Evolutionary conservation across 768 basidiomycete species (phyloP).

Genomic region (Hygrophoropsis aurantiaca): DNA sequence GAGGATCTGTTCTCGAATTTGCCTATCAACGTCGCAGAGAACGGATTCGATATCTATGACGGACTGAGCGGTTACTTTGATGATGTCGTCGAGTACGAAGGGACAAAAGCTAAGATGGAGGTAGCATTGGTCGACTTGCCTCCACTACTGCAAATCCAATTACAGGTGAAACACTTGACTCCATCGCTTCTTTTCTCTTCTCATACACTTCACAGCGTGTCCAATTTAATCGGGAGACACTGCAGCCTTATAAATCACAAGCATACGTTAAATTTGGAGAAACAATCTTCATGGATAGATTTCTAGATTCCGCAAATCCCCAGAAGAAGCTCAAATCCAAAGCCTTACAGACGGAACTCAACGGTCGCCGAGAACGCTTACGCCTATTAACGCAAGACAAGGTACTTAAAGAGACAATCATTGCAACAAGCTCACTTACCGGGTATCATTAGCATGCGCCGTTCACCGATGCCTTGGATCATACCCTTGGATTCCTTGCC

Average conservation of each 20-base stretch:
- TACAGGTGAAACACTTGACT: constrained; percentile 62
- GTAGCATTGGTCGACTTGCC: constrained; percentile 84
- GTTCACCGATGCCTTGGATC: constrained; percentile 54
- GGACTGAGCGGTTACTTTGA: constrained; percentile 91
- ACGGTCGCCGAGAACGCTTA: constrained; percentile 62
- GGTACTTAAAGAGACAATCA: too few relatives aligned
- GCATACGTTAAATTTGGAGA: constrained; percentile 91
- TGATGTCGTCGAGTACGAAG: constrained; percentile 84
- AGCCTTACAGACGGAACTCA: constrained; percentile 66
- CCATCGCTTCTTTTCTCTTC: not conserved
- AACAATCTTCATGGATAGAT: constrained; percentile 88
- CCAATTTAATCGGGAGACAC: constrained; percentile 90
- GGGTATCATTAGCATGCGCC: constrained; percentile 51
- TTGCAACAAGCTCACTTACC: not conserved
- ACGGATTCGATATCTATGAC: constrained; percentile 90
- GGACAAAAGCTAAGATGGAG: constrained; percentile 85
- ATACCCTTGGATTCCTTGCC: constrained; percentile 58
- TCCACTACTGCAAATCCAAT: constrained; percentile 89
- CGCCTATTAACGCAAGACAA: constrained; percentile 69
- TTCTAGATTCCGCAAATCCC: constrained; percentile 73
- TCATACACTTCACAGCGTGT: constrained; percentile 58
- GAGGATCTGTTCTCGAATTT: constrained; percentile 93
- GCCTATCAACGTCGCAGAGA: constrained; percentile 89
- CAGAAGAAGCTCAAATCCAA: constrained; percentile 73
- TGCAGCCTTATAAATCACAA: constrained; percentile 94